Percentiles rank a stretch among this genome's conserved stretches.
Evolutionary conservation across 2,329 filamentous ascomycete species (phyloP).

Genomic region (Colletotrichum brevisporum): DNA sequence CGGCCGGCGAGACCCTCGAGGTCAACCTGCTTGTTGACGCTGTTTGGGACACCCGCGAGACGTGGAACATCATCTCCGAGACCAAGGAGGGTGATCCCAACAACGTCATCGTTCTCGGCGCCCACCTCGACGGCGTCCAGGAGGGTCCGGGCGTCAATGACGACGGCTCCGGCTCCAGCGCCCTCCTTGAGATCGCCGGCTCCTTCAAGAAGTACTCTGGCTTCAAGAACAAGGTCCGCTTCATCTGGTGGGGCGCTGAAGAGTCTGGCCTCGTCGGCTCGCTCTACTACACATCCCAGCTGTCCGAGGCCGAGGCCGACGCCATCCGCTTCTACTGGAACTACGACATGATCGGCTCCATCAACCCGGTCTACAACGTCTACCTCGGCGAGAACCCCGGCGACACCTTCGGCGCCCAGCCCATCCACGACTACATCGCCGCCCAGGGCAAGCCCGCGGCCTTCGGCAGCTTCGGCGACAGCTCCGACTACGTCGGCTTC

Average conservation of each 20-base stretch:
- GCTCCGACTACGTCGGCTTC: conserved; percentile 59
- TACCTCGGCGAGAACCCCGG: conserved; percentile 55
- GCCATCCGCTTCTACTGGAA: conserved; percentile 78
- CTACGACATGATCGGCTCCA: conserved; percentile 78
- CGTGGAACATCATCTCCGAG: conserved; percentile 59
- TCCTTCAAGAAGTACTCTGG: conserved; percentile 55
- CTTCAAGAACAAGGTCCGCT: conserved; percentile 59
- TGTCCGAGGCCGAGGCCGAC: conserved; percentile 56
- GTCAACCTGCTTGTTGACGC: conserved; percentile 55
- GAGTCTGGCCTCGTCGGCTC: conserved; percentile 62
- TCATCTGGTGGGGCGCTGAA: conserved; percentile 60
- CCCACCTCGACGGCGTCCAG: conserved; percentile 58
- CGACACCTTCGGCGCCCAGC: conserved; percentile 53
- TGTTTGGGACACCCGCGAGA: conserved; percentile 52
- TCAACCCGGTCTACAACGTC: conserved; percentile 55
- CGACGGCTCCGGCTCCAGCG: conserved; percentile 55
- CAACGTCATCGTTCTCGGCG: conserved; percentile 59
- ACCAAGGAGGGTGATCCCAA: conserved; percentile 59
- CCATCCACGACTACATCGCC: conserved; percentile 53
- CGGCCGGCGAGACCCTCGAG: conserved; percentile 50
- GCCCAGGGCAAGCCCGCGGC: conserved; percentile 51
- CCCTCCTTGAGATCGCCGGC: conserved; percentile 55
- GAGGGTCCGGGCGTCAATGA: conserved; percentile 58
- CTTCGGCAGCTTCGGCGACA: conserved; percentile 52
- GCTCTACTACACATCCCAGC: conserved; percentile 54